Evolutionary conservation across 371 early-diverging fungal genomes (phyloP).

Genomic region (Entomophthora muscae): DNA sequence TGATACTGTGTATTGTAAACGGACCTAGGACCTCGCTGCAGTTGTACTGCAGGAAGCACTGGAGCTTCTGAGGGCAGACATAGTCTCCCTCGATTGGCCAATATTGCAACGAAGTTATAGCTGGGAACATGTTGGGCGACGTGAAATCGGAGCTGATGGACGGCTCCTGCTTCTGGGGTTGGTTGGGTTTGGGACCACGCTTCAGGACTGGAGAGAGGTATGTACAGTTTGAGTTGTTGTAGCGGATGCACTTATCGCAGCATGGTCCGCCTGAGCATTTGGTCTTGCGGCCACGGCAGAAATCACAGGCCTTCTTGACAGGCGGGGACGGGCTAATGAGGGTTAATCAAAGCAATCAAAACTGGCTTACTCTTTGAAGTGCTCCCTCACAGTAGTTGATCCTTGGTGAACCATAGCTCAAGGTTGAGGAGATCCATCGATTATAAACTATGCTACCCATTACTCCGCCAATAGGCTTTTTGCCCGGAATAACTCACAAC

Average conservation of each 20-base stretch:
- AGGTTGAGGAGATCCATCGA: too few relatives aligned
- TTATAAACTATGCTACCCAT: too few relatives aligned
- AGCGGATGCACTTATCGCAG: background rate
- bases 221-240: background rate
- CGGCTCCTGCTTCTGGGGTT: too few relatives aligned
- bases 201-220: background rate
- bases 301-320: constrained; percentile 4
- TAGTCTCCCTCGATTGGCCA: background rate
- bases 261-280: background rate
- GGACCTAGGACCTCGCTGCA: background rate
- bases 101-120: background rate
- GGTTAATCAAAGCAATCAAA: too few relatives aligned
- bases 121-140: too few relatives aligned
- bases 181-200: background rate
- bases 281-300: constrained; percentile 1
- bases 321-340: background rate
- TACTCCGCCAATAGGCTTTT: too few relatives aligned
- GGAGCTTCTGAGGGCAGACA: background rate
- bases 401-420: too few relatives aligned
- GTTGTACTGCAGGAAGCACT: background rate
- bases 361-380: too few relatives aligned
- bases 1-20: background rate
- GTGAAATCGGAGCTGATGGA: too few relatives aligned
- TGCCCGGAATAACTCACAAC: too few relatives aligned
- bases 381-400: too few relatives aligned